Evolutionary conservation across 805 yeast genomes (phyloP), one percentile per base, ranked within the genome.

Genomic region (Candida oleophila): DNA sequence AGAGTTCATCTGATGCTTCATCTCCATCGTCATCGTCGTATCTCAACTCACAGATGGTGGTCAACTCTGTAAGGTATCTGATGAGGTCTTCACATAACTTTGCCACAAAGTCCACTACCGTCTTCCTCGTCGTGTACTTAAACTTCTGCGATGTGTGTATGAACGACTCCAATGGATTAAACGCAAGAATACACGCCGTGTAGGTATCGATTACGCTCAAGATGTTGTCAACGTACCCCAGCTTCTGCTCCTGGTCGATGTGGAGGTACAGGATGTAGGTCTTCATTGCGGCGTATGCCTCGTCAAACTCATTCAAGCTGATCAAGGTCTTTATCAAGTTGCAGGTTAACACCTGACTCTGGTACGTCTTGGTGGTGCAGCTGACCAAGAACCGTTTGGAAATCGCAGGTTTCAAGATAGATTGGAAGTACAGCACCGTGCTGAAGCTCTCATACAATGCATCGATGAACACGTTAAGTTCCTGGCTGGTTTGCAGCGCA

Each of bases 211-310:
- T 56, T 21, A 69, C 57, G 4, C 65, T 49, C 25, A 73, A 51
- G 18, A 73, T 53, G 44, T 73, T 69, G 18, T 56, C 52, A 22
- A 66, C 56, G 14, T 46, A 22, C 3, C 71, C 69, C 8, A 57
- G 58, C 37, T 60, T 52, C 34, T 66, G 71, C 30, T 61, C 59
- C 49, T 61, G 59, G 14, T 68, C 72, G 36, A 62, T 65, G 15
- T 63, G 61, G 8, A 66, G 47, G 50, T 73, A 73, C 18, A 55
- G 50, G 5, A 59, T 52, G 48, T 62, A 72, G 0, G 76, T 70
- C 30, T 64, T 65, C 46, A 71, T 65, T 0, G 75, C 75, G 7
- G 73, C 73, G 43, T 66, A 57, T 0, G 77, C 77, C 49, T 73
- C 77, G 47, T 73, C 77, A 48, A 60, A 67, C 47, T 72, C 75